Percentiles rank a stretch among this genome's conserved stretches.
Conservation (phyloP, 495 filamentous ascomycete genomes). For the Penicillium bovifimosum region DNA sequence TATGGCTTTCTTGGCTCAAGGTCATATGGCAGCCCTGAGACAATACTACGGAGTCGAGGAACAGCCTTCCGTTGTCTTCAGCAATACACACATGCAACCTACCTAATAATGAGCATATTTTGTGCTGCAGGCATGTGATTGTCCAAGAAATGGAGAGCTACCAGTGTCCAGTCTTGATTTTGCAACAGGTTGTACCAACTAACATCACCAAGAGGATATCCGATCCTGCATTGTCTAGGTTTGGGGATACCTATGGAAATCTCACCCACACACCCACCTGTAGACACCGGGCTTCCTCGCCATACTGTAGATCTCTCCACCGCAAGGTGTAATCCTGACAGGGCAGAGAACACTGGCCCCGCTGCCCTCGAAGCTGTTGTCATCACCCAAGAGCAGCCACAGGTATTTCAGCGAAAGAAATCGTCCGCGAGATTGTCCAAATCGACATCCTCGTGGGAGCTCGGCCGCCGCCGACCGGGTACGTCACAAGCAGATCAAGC, state of each 20-base stretch:
- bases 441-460: not conserved
- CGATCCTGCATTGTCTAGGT: too few species aligned
- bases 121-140: not conserved
- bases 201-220: not conserved
- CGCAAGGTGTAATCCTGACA: not conserved
- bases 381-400: not conserved
- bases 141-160: not conserved
- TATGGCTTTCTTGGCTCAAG: not conserved
- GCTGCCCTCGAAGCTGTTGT: not conserved
- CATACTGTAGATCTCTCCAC: not conserved
- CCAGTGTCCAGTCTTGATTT: not conserved
- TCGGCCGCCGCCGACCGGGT: not conserved
- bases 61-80: not conserved
- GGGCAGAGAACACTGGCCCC: not conserved
- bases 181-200: not conserved
- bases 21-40: not conserved
- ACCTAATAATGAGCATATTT: too few species aligned
- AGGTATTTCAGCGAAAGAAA: too few species aligned
- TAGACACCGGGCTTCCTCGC: not conserved
- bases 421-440: not conserved
- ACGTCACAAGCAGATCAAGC: not conserved
- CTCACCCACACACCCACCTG: not conserved
- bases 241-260: not conserved
- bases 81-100: not conserved
- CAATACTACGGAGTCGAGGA: not conserved